Evolutionary conservation across 1,284 basidiomycete genomes (phyloP), one percentile per base, ranked within the genome.

Genomic region (Pseudozyma flocculosa): DNA sequence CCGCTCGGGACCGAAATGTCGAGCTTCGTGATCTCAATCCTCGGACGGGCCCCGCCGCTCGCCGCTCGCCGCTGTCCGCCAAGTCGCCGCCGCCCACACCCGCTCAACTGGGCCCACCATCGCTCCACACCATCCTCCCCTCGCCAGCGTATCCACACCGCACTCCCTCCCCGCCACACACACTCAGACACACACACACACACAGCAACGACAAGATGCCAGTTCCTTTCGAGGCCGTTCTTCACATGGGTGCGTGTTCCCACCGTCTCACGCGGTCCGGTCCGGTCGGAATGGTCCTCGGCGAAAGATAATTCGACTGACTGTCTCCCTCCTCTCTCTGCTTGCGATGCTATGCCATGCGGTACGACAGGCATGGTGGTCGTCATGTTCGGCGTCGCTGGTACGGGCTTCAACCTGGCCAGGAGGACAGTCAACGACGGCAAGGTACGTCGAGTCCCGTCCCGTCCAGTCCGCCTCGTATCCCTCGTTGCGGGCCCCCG

Each of bases 361-460:
- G n/a, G 17, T 38, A 7, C 14, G 13, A 36, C 45, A 64, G 61
- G 65, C 53, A 68, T 78, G 48, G 68, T 78, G 18, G 73, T 63
- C 24, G 72, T 68, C 54, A 72, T 78, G 64, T 78, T 78, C 45
- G 73, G 72, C 53, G 73, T 77, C 1, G 68, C 75, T 10, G 76
- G 76, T 43, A 76, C 76, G 23, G 75, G 74, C 5, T 76, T 68
- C 68, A 76, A 64, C 53, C 50, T 64, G 13, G 69, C 73, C 14
- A 61, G 69, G 40, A 58, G 68, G 37, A 45, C 70, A 9, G 67
- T 70, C 9, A 77, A 78, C 46, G 76, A 78, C 30, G 73, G 74
- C 47, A 78, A 78, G 72, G 75, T 78, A 40, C 11, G 72, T 51
- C 19, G 4, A 30, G 4, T 40, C 11, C n/a, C 2, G 37, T 11